Evolutionary conservation across 2,329 filamentous ascomycete species (phyloP).

Genomic region (Clarireedia paspali): DNA sequence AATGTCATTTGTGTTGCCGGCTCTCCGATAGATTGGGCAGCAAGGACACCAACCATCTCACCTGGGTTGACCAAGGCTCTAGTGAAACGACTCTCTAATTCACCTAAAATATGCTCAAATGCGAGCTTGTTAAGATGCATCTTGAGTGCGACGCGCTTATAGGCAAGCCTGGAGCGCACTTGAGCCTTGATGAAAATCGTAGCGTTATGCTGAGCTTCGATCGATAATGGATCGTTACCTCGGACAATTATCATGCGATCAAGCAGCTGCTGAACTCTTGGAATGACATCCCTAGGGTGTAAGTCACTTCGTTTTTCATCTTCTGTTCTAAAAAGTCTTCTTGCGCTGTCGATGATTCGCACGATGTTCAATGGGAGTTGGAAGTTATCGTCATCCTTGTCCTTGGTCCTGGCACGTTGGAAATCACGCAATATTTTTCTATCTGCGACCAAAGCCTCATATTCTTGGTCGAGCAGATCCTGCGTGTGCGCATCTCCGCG

Average conservation of each 20-base stretch:
- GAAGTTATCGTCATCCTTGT: slow-evolving; percentile 77
- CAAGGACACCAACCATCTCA: slow-evolving; percentile 97
- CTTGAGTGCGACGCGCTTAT: slow-evolving; percentile 83
- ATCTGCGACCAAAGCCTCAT: slow-evolving; percentile 67
- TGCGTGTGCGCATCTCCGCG: slow-evolving; percentile 83
- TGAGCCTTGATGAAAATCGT: slow-evolving; percentile 90
- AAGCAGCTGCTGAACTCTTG: slow-evolving; percentile 66
- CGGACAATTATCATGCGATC: slow-evolving; percentile 78
- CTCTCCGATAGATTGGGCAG: slow-evolving; percentile 97
- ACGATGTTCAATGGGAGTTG: slow-evolving; percentile 88
- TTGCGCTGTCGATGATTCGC: slow-evolving; percentile 84
- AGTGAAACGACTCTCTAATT: slow-evolving; percentile 82
- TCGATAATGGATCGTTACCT: slow-evolving; percentile 72
- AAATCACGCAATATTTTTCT: slow-evolving; percentile 61
- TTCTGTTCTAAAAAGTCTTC: slow-evolving; percentile 84
- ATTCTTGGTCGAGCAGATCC: slow-evolving; percentile 80
- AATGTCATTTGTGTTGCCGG: slow-evolving; percentile 98
- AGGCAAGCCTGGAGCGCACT: slow-evolving; percentile 80
- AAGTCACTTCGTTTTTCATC: slow-evolving; percentile 81
- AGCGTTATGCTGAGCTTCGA: slow-evolving; percentile 80
- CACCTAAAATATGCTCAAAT: slow-evolving; percentile 85
- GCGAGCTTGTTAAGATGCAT: slow-evolving; percentile 84
- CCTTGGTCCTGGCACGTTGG: slow-evolving; percentile 46
- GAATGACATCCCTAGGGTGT: slow-evolving; percentile 79
- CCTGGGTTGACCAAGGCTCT: slow-evolving; percentile 82